Conservation (phyloP, 1,284 basidiomycete species). For the Amylostereum areolatum region DNA sequence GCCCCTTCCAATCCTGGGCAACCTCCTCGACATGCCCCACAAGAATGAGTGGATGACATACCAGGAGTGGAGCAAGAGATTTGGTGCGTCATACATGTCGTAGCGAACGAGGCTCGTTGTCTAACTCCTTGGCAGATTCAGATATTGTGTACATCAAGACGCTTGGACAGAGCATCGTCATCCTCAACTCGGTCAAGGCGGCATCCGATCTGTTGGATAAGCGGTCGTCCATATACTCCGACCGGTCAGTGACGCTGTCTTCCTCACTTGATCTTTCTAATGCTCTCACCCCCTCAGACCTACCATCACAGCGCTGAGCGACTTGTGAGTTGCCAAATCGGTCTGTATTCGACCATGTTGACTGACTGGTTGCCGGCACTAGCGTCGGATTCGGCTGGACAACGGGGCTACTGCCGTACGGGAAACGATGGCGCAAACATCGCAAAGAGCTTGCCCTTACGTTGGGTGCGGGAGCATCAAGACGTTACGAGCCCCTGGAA, state of each 20-base stretch:
- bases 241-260: conserved; percentile 10
- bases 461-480: background rate
- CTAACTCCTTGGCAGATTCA: too few relatives aligned
- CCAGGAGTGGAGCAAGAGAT: conserved; percentile 15
- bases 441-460: background rate
- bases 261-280: background rate
- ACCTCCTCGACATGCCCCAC: conserved; percentile 21
- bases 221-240: conserved; percentile 19
- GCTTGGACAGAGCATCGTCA: conserved; percentile 16
- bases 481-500: background rate
- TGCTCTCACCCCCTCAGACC: background rate
- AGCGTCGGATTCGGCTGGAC: background rate
- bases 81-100: conserved; percentile 8
- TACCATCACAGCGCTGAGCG: background rate
- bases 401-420: background rate
- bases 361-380: too few relatives aligned
- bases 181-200: conserved; percentile 21
- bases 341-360: background rate
- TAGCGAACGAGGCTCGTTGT: background rate
- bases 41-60: conserved; percentile 20
- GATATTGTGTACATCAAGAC: conserved; percentile 21
- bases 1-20: conserved; percentile 21
- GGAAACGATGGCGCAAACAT: background rate
- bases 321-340: background rate
- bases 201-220: conserved; percentile 22